phyloP scores from a whole-genome alignment of 257 asterid species.

The Solanum corneliomulleri region DNA sequence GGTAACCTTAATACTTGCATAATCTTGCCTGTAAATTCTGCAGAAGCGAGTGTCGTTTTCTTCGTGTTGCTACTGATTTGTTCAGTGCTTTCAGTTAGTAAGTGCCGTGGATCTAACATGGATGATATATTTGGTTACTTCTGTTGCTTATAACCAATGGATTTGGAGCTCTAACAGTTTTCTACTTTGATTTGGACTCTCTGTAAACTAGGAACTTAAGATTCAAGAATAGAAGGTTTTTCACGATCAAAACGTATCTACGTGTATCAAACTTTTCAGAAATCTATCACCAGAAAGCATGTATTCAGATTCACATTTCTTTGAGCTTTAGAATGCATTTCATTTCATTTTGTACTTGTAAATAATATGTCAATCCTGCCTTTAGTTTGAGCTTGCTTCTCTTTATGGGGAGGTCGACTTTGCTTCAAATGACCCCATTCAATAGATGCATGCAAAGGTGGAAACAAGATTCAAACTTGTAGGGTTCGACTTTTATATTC shows the following conservation, averaged over 20 bases:
- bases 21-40: neutral
- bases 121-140: neutral
- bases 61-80: neutral
- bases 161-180: neutral
- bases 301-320: neutral
- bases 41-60: neutral
- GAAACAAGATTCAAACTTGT: neutral
- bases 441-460: neutral
- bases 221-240: neutral
- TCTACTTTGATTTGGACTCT: neutral
- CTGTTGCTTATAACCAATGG: neutral
- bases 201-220: neutral
- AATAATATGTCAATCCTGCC: neutral
- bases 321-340: neutral
- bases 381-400: neutral
- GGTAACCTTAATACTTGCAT: conserved; percentile 19
- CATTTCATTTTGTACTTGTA: neutral
- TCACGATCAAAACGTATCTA: neutral
- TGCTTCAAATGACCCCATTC: neutral
- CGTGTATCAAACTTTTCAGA: neutral
- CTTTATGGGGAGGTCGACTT: neutral
- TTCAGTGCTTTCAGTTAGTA: neutral
- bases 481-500: neutral
- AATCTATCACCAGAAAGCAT: neutral
- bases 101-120: neutral